Percentiles rank a stretch among this genome's conserved stretches.
phyloP scores from a whole-genome alignment of 768 basidiomycete genomes.

The Rubroboletus satanas region DNA sequence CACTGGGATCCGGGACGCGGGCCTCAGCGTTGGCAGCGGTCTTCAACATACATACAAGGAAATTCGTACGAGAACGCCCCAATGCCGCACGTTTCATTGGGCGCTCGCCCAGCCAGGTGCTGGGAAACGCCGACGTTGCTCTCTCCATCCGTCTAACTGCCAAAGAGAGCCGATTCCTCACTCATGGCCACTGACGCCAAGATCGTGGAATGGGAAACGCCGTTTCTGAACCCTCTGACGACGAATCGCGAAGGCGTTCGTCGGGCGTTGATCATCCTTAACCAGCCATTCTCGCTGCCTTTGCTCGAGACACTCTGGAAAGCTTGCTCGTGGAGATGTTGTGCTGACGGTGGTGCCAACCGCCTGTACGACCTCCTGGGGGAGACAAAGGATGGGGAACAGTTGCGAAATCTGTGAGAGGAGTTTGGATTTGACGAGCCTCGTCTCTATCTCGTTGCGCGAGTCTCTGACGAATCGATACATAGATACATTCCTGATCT shows the following conservation, averaged over 20 bases:
- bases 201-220: constrained; percentile 22
- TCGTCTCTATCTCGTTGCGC: not conserved
- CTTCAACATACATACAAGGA: constrained; percentile 18
- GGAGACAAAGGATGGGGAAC: constrained; percentile 1
- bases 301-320: constrained; percentile 64
- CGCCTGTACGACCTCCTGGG: constrained; percentile 59
- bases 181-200: constrained; percentile 4
- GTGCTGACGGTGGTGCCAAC: constrained; percentile 90
- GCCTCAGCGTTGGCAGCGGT: not conserved
- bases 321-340: constrained; percentile 50
- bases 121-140: not conserved
- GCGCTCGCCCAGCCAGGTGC: not conserved
- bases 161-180: not conserved
- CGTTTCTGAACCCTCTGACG: constrained; percentile 23
- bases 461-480: not conserved
- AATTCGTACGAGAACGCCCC: constrained; percentile 1
- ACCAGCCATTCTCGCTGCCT: constrained; percentile 72
- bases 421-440: not conserved
- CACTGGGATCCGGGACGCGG: not conserved
- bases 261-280: constrained; percentile 79
- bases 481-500: constrained; percentile 74
- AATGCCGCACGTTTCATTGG: not conserved
- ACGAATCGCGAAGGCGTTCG: not conserved
- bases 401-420: constrained; percentile 16
- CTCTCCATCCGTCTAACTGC: not conserved